phyloP scores from a whole-genome alignment of 805 yeast genomes.

The Monosporozyma yasuniensis region DNA sequence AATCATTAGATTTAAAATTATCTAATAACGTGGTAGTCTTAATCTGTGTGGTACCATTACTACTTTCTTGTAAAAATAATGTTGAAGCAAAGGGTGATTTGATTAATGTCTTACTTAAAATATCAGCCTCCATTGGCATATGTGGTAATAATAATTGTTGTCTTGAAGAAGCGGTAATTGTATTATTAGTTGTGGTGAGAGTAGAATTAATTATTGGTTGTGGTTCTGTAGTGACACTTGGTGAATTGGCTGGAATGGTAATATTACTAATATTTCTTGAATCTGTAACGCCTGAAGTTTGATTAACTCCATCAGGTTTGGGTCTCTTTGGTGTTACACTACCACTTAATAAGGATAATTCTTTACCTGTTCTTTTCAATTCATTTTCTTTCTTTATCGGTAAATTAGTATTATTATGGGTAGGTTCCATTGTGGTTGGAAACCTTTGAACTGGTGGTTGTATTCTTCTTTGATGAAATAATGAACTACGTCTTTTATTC shows the following conservation, averaged over 20 bases:
- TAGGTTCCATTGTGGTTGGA: not conserved
- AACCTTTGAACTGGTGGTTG: constrained; percentile 8
- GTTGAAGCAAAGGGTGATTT: constrained; percentile 5
- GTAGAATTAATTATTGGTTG: not conserved
- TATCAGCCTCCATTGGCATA: not conserved
- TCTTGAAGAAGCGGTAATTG: not conserved
- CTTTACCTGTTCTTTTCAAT: not conserved
- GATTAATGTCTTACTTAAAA: constrained; percentile 1
- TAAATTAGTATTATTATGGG: not conserved
- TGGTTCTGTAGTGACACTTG: not conserved
- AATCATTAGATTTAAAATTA: not conserved
- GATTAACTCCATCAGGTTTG: not conserved
- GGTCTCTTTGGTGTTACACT: not conserved
- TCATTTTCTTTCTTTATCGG: not conserved
- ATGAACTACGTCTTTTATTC: constrained; percentile 12
- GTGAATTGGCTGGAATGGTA: not conserved
- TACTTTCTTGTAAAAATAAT: not conserved
- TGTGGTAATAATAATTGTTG: constrained; percentile 1
- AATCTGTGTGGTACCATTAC: not conserved
- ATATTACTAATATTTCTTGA: not conserved
- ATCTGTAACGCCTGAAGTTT: not conserved
- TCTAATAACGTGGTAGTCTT: not conserved
- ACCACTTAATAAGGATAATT: not conserved
- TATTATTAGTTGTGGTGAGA: no score
- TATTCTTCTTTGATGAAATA: constrained; percentile 14